Conservation (phyloP, 176 grass and related monocot genomes). For the Hsuehochloa calcarea region DNA sequence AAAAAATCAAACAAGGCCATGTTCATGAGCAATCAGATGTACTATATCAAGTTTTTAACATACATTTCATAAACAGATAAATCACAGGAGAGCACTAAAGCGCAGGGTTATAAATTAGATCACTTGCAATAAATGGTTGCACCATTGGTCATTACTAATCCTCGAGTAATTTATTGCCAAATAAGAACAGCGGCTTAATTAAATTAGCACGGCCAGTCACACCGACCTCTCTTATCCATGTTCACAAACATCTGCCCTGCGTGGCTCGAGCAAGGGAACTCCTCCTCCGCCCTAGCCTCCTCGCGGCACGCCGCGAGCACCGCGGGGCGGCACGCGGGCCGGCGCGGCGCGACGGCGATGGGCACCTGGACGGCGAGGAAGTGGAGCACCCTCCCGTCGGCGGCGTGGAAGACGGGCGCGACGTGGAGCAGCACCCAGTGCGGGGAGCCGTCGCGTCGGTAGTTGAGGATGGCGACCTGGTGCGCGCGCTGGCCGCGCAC, state of each 20-base stretch:
- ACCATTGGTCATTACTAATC: not conserved
- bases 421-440: slow-evolving; percentile 88
- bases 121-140: not conserved
- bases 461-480: slow-evolving; percentile 71
- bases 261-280: slow-evolving; percentile 44
- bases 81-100: not conserved
- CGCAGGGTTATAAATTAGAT: not conserved
- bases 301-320: slow-evolving; percentile 58
- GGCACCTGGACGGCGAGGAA: slow-evolving; percentile 91
- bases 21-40: not conserved
- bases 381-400: slow-evolving; percentile 66
- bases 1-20: not conserved
- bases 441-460: slow-evolving; percentile 70
- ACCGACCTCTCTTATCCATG: slow-evolving; percentile 68
- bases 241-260: slow-evolving; percentile 56
- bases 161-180: not conserved
- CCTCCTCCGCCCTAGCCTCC: slow-evolving; percentile 54
- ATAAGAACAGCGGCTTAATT: not conserved
- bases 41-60: not conserved
- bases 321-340: not conserved
- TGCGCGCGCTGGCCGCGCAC: slow-evolving; percentile 53
- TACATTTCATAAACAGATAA: not conserved
- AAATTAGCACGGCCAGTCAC: not conserved
- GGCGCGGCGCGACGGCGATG: slow-evolving; percentile 16
- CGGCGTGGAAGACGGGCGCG: slow-evolving; percentile 65